Evolutionary conservation across 306 rosid genomes (phyloP).

Genomic region (Macrotyloma uniflorum): DNA sequence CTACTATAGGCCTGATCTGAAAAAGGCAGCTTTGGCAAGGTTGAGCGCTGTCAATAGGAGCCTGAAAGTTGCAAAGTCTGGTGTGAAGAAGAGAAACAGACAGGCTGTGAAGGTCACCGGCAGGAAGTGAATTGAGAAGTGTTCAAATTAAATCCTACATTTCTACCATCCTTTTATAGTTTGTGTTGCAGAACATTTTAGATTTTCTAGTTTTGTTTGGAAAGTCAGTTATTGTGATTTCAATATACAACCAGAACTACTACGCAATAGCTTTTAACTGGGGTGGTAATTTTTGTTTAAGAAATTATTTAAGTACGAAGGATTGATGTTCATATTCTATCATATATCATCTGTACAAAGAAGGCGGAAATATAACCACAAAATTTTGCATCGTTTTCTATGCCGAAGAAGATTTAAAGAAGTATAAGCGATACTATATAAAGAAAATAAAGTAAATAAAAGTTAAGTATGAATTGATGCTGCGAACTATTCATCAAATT

Average conservation of each 20-base stretch:
- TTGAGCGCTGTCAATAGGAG: constrained; percentile 83
- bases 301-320: neutral
- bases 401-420: no score
- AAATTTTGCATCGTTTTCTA: no score
- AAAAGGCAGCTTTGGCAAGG: constrained; percentile 90
- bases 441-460: no score
- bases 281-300: neutral
- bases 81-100: constrained; percentile 92
- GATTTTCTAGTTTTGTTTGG: constrained; percentile 25
- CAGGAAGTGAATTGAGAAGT: constrained; percentile 33
- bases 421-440: no score
- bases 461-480: no score
- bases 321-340: no score
- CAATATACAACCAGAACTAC: constrained; percentile 13
- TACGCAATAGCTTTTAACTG: constrained; percentile 7
- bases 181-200: constrained; percentile 20
- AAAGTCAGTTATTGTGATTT: constrained; percentile 8
- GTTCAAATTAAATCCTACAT: constrained; percentile 9
- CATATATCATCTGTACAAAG: no score
- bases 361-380: no score
- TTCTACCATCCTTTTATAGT: constrained; percentile 28
- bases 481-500: no score
- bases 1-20: constrained; percentile 89
- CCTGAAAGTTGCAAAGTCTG: constrained; percentile 90
- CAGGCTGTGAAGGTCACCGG: constrained; percentile 55